phyloP scores from a whole-genome alignment of 768 basidiomycete genomes.

The Lactifluus volemus region DNA sequence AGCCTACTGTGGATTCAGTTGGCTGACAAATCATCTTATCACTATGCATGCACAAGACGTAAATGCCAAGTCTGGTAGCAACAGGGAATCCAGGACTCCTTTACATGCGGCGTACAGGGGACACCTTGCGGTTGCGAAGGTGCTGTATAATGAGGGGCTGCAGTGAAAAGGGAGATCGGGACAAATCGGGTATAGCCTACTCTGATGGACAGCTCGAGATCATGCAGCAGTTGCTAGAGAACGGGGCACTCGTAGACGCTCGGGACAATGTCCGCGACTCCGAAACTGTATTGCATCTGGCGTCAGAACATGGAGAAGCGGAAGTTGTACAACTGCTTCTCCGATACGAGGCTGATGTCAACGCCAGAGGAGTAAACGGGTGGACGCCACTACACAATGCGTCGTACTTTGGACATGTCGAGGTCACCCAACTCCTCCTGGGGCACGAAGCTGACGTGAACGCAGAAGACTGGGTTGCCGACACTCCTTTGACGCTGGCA shows the following conservation, averaged over 20 bases:
- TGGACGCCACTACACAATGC: neutral
- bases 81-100: neutral
- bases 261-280: neutral
- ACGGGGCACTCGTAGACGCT: neutral
- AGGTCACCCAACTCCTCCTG: neutral
- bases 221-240: neutral
- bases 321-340: neutral
- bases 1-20: neutral
- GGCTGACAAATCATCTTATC: neutral
- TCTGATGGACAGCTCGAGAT: neutral
- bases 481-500: neutral
- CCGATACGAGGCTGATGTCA: neutral
- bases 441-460: neutral
- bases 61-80: neutral
- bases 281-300: neutral
- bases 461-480: neutral
- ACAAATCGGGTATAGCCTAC: neutral
- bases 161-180: no score
- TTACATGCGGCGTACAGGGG: no score
- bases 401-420: neutral
- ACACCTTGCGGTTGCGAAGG: no score
- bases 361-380: neutral
- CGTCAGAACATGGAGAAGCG: neutral
- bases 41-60: neutral
- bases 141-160: no score